Conservation (phyloP, 2,329 filamentous ascomycete genomes). For the Coniochaeta prunicola region DNA sequence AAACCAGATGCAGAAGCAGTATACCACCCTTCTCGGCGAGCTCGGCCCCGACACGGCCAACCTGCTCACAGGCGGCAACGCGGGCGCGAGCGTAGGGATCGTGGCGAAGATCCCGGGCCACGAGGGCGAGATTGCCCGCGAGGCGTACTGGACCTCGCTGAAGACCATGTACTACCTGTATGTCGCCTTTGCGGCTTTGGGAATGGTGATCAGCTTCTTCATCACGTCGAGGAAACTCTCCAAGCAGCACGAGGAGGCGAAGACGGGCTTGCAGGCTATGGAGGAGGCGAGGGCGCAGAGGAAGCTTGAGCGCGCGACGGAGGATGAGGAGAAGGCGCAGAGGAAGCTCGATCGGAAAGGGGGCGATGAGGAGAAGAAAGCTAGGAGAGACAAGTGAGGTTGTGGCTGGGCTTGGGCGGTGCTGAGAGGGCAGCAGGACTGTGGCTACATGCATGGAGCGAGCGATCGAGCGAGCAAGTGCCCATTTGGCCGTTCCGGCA, state of each 20-base stretch:
- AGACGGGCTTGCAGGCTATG: conserved; percentile 44
- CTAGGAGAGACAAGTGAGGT: background rate
- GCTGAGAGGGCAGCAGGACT: background rate
- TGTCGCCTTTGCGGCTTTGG: conserved; percentile 38
- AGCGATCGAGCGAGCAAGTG: background rate
- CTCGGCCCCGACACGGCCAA: conserved; percentile 34
- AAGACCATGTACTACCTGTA: conserved; percentile 53
- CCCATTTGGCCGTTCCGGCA: background rate
- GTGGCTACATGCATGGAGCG: background rate
- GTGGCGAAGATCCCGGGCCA: conserved; percentile 43
- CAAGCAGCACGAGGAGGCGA: conserved; percentile 49
- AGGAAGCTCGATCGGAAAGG: background rate
- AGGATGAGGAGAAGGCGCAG: conserved; percentile 4
- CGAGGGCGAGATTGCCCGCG: conserved; percentile 33
- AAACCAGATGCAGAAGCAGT: conserved; percentile 30
- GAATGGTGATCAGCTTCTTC: conserved; percentile 38
- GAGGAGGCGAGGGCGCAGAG: conserved; percentile 19
- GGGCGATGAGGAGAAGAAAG: background rate
- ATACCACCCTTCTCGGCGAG: conserved; percentile 14
- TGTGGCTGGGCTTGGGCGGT: background rate
- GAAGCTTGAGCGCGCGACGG: conserved; percentile 6
- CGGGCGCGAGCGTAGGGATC: conserved; percentile 52
- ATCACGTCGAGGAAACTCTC: conserved; percentile 43
- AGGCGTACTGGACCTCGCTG: conserved; percentile 42
- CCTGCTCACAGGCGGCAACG: conserved; percentile 49